Percentiles rank a stretch among this genome's conserved stretches.
Conservation (phyloP, 805 yeast species). For the Myxozyma vanderwaltii region DNA sequence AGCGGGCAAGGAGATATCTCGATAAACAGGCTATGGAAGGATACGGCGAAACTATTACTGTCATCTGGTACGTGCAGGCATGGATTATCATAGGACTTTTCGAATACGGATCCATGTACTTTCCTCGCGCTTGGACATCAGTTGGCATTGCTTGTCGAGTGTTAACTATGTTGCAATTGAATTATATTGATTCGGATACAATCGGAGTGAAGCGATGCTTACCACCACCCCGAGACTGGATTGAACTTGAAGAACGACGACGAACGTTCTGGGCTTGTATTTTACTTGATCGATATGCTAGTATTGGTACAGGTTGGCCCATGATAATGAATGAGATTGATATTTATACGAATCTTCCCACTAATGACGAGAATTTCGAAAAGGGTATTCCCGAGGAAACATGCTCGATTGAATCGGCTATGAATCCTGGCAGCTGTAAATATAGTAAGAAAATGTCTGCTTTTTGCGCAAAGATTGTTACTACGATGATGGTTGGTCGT, state of each 20-base stretch:
- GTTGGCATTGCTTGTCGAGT: slow-evolving; percentile 39
- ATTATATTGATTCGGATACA: slow-evolving; percentile 29
- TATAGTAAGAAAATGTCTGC: slow-evolving; percentile 8
- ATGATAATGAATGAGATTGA: slow-evolving; percentile 27
- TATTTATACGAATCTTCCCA: slow-evolving; percentile 37
- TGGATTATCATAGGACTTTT: slow-evolving; percentile 34
- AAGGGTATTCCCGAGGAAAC: slow-evolving; percentile 12
- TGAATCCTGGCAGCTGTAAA: slow-evolving; percentile 1
- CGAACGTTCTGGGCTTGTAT: slow-evolving; percentile 40
- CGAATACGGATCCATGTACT: slow-evolving; percentile 37
- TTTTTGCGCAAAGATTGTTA: slow-evolving; percentile 9
- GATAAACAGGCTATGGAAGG: slow-evolving; percentile 28
- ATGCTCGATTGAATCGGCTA: slow-evolving; percentile 6
- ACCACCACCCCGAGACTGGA: slow-evolving; percentile 24
- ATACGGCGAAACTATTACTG: slow-evolving; percentile 26
- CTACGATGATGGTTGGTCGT: slow-evolving; percentile 20
- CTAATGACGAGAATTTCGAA: slow-evolving; percentile 34
- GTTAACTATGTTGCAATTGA: slow-evolving; percentile 36
- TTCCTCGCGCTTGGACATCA: slow-evolving; percentile 41
- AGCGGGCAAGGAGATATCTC: slow-evolving; percentile 38
- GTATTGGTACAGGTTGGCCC: slow-evolving; percentile 40
- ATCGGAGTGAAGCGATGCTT: slow-evolving; percentile 18
- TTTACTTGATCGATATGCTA: slow-evolving; percentile 36
- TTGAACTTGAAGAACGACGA: slow-evolving; percentile 38
- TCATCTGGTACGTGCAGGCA: slow-evolving; percentile 38